phyloP scores from a whole-genome alignment of 257 asterid genomes.

The Rehmannia glutinosa region DNA sequence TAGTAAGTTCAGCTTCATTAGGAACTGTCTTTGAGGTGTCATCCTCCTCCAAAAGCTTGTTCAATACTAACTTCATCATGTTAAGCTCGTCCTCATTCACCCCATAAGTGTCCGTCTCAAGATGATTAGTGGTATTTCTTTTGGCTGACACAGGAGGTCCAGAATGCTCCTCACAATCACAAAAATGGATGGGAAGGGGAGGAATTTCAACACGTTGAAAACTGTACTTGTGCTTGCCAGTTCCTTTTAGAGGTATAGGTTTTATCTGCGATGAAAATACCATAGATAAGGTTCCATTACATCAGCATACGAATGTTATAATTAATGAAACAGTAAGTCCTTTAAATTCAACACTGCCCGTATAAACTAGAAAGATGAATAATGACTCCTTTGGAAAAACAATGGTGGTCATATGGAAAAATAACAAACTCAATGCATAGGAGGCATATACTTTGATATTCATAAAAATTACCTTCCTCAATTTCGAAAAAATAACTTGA shows the following conservation, averaged over 20 bases:
- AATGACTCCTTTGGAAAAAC: background rate
- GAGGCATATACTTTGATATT: background rate
- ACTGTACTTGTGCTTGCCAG: conserved; percentile 96
- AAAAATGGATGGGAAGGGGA: conserved; percentile 62
- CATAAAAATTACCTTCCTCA: conserved; percentile 57
- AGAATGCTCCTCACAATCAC: conserved; percentile 90
- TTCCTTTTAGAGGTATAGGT: conserved; percentile 69
- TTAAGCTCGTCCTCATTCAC: conserved; percentile 70
- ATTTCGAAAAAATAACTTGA: conserved; percentile 62
- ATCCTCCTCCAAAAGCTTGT: conserved; percentile 58
- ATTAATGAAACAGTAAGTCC: background rate
- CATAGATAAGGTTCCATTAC: conserved; percentile 8
- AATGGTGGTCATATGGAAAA: background rate
- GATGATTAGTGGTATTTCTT: conserved; percentile 19
- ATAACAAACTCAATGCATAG: background rate
- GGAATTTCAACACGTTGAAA: conserved; percentile 85
- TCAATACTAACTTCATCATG: conserved; percentile 64
- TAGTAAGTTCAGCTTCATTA: conserved; percentile 19
- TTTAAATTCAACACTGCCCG: background rate
- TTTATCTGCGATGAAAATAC: conserved; percentile 47
- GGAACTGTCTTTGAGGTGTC: conserved; percentile 22
- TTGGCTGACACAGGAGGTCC: conserved; percentile 28
- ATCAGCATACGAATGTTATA: conserved; percentile 13
- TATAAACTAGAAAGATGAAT: background rate
- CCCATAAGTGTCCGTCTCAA: conserved; percentile 38